A percentile compares a stretch with the other conserved stretches of the same genome.
These are phyloP conservation scores for Dactylellina haptotyla DNA, from an alignment of 2,329 filamentous ascomycete species.

Conservation along the genomic window DNA sequence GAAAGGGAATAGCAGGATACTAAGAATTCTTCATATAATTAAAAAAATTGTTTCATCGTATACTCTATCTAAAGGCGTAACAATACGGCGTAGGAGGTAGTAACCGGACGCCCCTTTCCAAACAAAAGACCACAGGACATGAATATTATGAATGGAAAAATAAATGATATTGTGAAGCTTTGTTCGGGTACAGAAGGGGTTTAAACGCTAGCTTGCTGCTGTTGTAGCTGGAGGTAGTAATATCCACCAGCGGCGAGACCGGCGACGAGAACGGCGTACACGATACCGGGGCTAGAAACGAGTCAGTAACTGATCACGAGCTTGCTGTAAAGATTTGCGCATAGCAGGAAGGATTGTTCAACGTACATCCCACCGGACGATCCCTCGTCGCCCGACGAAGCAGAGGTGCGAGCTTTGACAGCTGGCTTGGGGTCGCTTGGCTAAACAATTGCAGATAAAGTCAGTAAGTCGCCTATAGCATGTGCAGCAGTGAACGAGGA, in stretches of 20 bases:
- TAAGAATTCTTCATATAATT: too few relatives aligned
- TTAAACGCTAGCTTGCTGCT: slow-evolving; percentile 37
- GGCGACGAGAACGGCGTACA: slow-evolving; percentile 38
- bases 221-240: slow-evolving; percentile 47
- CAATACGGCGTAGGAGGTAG: too few relatives aligned
- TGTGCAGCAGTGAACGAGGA: background rate
- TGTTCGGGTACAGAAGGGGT: background rate
- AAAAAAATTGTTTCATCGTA: too few relatives aligned
- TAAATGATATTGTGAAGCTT: background rate
- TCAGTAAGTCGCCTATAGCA: background rate
- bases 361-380: slow-evolving; percentile 47
- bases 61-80: too few relatives aligned
- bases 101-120: too few relatives aligned
- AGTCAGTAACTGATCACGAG: slow-evolving; percentile 8
- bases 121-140: too few relatives aligned
- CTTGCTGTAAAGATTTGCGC: background rate
- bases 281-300: slow-evolving; percentile 27
- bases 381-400: slow-evolving; percentile 14
- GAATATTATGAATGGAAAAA: background rate
- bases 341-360: background rate
- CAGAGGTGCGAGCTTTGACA: background rate
- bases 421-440: slow-evolving; percentile 38
- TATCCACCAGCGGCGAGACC: slow-evolving; percentile 42
- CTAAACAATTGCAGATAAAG: background rate
- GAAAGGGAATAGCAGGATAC: too few relatives aligned